Conservation (phyloP, 371 early-diverging fungal genomes). For the Mucor piriformis region DNA sequence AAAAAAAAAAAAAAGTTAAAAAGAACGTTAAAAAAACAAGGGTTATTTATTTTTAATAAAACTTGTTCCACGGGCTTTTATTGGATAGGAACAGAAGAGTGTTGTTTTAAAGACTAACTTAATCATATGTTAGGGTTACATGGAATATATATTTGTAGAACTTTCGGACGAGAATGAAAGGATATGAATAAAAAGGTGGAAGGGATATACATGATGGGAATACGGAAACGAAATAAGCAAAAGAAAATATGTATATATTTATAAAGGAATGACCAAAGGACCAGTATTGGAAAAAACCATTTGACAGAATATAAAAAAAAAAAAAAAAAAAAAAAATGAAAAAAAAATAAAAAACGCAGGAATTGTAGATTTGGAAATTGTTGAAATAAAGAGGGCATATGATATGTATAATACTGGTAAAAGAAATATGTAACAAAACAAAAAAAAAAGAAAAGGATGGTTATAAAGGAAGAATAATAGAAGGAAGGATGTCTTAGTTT, state of each 20-base stretch:
- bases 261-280: constrained; percentile 6
- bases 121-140: not conserved
- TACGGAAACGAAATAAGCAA: not conserved
- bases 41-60: not conserved
- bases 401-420: not conserved
- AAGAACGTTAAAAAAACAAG: not conserved
- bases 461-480: not conserved
- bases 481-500: constrained; percentile 2
- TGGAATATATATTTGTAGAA: constrained; percentile 1
- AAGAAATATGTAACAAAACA: constrained; percentile 1
- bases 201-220: constrained; percentile 4
- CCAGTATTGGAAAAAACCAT: constrained; percentile 10
- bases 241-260: not conserved
- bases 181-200: too few species aligned
- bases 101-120: not conserved
- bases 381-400: not conserved
- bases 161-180: not conserved
- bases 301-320: not conserved
- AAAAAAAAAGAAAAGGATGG: constrained; percentile 1
- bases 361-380: not conserved
- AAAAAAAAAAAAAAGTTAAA: not conserved
- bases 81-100: not conserved
- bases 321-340: not conserved
- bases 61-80: constrained; percentile 1
- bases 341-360: not conserved